Conservation (phyloP, 2,329 filamentous ascomycete species). For the Phyllosticta citriasiana region DNA sequence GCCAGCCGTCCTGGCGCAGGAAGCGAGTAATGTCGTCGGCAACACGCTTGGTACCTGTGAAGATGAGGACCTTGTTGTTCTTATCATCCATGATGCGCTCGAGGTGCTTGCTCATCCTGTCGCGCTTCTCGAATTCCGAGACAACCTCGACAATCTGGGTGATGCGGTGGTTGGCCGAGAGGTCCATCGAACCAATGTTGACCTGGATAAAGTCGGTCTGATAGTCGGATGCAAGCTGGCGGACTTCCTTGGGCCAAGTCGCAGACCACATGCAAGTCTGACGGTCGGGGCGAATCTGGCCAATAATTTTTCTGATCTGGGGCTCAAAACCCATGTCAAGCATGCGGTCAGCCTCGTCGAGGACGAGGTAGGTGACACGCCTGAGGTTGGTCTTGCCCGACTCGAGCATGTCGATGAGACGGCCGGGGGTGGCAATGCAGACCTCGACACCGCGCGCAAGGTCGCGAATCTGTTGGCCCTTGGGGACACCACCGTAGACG, state of each 20-base stretch:
- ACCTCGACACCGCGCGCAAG: constrained; percentile 93
- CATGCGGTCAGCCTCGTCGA: constrained; percentile 99
- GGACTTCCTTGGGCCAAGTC: constrained; percentile 98
- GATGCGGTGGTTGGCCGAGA: constrained; percentile 95
- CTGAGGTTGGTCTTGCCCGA: constrained; percentile 96
- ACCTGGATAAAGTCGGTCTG: constrained; percentile 96
- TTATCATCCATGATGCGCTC: constrained; percentile 98
- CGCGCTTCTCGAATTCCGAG: constrained; percentile 93
- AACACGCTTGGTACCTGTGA: constrained; percentile 78
- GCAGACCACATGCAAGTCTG: constrained; percentile 99
- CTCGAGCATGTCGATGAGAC: constrained; percentile 97
- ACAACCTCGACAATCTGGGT: constrained; percentile 97
- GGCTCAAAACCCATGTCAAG: constrained; percentile 99
- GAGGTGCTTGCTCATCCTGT: constrained; percentile 92
- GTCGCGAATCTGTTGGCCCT: constrained; percentile 93
- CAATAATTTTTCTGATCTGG: constrained; percentile 97
- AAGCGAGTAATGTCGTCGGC: constrained; percentile 97
- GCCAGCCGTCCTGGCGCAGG: constrained; percentile 96
- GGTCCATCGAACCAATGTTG: constrained; percentile 93
- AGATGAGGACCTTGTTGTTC: constrained; percentile 89
- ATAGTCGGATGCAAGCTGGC: constrained; percentile 82
- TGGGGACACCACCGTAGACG: constrained; percentile 97
- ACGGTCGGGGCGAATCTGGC: constrained; percentile 94
- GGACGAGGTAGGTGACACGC: constrained; percentile 93
- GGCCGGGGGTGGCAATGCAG: constrained; percentile 94